Evolutionary conservation across 352 stramenopile species (phyloP).

Genomic region (Elongisporangium anandrum): DNA sequence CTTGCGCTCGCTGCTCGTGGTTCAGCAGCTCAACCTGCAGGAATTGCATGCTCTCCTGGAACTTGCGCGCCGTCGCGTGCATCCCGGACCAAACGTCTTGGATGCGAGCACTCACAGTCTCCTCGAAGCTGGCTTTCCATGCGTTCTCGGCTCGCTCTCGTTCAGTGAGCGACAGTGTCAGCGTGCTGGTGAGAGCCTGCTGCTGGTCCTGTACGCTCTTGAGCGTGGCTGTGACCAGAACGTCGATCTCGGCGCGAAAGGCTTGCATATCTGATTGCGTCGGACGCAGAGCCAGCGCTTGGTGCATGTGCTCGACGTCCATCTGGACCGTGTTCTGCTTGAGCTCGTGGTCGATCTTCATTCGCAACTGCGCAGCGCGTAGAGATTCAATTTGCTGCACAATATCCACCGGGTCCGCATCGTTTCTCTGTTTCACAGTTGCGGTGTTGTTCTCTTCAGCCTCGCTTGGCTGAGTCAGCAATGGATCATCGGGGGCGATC

Average conservation of each 20-base stretch:
- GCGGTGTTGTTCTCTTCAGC: neutral
- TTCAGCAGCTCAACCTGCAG: slow-evolving; percentile 44
- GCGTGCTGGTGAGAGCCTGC: slow-evolving; percentile 21
- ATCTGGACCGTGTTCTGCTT: slow-evolving; percentile 26
- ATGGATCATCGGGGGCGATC: neutral
- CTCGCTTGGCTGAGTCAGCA: slow-evolving; percentile 1
- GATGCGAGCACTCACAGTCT: slow-evolving; percentile 37
- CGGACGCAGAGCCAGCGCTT: slow-evolving; percentile 28
- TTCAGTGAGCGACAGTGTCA: slow-evolving; percentile 29
- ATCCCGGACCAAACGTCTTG: slow-evolving; percentile 52
- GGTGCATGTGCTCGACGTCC: slow-evolving; percentile 30
- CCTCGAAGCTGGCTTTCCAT: slow-evolving; percentile 55
- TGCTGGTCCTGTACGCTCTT: slow-evolving; percentile 22
- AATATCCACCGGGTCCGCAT: slow-evolving; percentile 17
- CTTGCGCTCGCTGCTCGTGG: slow-evolving; percentile 29
- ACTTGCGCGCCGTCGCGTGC: slow-evolving; percentile 23
- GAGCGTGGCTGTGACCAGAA: slow-evolving; percentile 14
- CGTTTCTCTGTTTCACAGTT: slow-evolving; percentile 8
- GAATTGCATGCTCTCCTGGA: slow-evolving; percentile 32
- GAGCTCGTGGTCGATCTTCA: slow-evolving; percentile 63
- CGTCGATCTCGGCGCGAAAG: slow-evolving; percentile 40
- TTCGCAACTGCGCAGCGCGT: slow-evolving; percentile 40
- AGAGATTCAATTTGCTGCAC: slow-evolving; percentile 51
- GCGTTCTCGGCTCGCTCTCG: slow-evolving; percentile 41
- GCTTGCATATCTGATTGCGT: slow-evolving; percentile 28